Conservation (phyloP, 495 filamentous ascomycete species). For the Oleoguttula mirabilis region DNA sequence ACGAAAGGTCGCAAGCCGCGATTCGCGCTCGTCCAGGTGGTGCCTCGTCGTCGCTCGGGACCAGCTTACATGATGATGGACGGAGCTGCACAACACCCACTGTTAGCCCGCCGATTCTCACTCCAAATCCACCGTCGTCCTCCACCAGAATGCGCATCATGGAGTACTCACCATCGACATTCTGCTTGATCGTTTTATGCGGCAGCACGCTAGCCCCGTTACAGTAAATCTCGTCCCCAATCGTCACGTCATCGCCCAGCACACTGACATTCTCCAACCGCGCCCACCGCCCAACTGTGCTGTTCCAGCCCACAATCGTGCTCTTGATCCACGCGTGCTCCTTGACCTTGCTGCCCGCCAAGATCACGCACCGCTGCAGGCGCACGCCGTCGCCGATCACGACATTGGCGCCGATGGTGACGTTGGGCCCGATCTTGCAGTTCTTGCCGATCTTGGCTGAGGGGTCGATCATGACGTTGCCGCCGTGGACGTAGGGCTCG, state of each 20-base stretch:
- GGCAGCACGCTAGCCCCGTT: slow-evolving; percentile 94
- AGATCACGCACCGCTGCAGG: slow-evolving; percentile 83
- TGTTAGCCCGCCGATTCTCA: background rate
- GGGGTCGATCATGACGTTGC: slow-evolving; percentile 93
- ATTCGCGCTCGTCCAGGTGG: no score
- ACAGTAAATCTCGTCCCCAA: slow-evolving; percentile 96
- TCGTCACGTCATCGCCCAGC: slow-evolving; percentile 96
- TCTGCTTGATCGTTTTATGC: slow-evolving; percentile 98
- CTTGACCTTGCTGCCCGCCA: slow-evolving; percentile 86
- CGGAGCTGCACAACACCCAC: slow-evolving; percentile 6
- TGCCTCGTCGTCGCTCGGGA: no score
- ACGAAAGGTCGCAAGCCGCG: no score
- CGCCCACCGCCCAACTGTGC: slow-evolving; percentile 88
- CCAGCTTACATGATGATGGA: slow-evolving; percentile 21
- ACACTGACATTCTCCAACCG: slow-evolving; percentile 95
- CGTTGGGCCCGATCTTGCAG: slow-evolving; percentile 96
- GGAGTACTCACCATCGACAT: slow-evolving; percentile 66
- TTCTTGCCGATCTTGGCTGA: slow-evolving; percentile 95
- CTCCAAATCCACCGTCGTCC: background rate
- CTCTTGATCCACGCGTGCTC: slow-evolving; percentile 99
- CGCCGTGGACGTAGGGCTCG: slow-evolving; percentile 78
- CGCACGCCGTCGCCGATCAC: slow-evolving; percentile 91
- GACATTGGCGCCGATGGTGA: slow-evolving; percentile 90
- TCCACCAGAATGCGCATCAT: background rate
- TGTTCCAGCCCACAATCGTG: slow-evolving; percentile 99